phyloP scores from a whole-genome alignment of 2,329 filamentous ascomycete genomes.

The Fusarium agapanthi region DNA sequence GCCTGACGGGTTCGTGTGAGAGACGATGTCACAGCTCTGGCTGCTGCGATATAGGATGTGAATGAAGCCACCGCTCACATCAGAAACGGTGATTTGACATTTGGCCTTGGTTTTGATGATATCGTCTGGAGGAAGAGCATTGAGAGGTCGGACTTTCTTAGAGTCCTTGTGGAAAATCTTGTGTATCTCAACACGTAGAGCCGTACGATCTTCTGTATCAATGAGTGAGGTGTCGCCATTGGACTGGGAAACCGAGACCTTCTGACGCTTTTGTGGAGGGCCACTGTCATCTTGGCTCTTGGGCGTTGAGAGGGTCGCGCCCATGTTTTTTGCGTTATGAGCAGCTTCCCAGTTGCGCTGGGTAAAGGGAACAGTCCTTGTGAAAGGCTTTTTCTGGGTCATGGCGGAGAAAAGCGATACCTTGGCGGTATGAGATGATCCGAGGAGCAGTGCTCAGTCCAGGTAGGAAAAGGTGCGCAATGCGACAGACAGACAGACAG shows the following conservation, averaged over 20 bases:
- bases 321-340: slow-evolving; percentile 58
- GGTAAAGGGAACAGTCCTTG: slow-evolving; percentile 62
- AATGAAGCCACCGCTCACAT: slow-evolving; percentile 47
- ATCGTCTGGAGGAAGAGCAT: slow-evolving; percentile 42
- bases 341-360: slow-evolving; percentile 63
- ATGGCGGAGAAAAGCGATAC: slow-evolving; percentile 53
- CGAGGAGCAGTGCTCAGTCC: slow-evolving; percentile 13
- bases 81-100: slow-evolving; percentile 51
- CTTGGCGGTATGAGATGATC: slow-evolving; percentile 40
- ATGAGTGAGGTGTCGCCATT: slow-evolving; percentile 43
- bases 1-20: slow-evolving; percentile 58
- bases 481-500: background rate
- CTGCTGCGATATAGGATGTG: slow-evolving; percentile 62
- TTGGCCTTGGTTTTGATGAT: slow-evolving; percentile 47
- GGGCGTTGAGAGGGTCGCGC: slow-evolving; percentile 40
- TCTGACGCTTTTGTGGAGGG: slow-evolving; percentile 60
- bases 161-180: slow-evolving; percentile 61
- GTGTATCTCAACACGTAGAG: slow-evolving; percentile 62
- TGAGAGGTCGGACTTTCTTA: slow-evolving; percentile 47
- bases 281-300: slow-evolving; percentile 48
- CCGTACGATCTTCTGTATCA: slow-evolving; percentile 48
- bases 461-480: slow-evolving; percentile 4
- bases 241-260: slow-evolving; percentile 53
- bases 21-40: slow-evolving; percentile 61
- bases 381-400: slow-evolving; percentile 57